Evolutionary conservation across 306 rosid genomes (phyloP).

Genomic region (Castanopsis chinensis): DNA sequence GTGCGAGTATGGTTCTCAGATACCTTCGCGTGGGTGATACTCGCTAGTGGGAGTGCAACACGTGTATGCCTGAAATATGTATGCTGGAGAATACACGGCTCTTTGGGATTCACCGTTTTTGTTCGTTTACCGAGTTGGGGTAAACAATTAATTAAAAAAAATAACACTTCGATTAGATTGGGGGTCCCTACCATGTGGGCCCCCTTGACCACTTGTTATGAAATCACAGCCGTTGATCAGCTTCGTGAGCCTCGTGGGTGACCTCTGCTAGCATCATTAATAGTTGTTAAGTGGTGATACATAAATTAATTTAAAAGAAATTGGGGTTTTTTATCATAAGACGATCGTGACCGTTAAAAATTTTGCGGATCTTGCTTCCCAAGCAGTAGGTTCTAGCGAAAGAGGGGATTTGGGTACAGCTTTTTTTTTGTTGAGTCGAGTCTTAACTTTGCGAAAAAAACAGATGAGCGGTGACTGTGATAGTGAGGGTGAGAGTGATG

Average conservation of each 20-base stretch:
- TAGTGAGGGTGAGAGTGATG: too few species aligned
- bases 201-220: constrained; percentile 28
- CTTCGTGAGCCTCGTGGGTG: neutral
- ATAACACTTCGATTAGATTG: too few species aligned
- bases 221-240: constrained; percentile 16
- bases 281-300: neutral
- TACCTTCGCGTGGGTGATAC: constrained; percentile 7
- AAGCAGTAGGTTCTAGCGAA: neutral
- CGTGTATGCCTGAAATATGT: constrained; percentile 37
- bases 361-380: neutral
- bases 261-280: neutral
- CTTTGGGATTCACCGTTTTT: constrained; percentile 21
- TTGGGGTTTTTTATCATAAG: neutral
- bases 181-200: constrained; percentile 15
- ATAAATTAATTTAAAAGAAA: neutral
- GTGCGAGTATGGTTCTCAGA: neutral
- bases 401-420: too few species aligned
- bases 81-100: neutral
- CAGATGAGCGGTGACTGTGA: neutral
- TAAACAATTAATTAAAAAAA: constrained; percentile 11
- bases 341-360: neutral
- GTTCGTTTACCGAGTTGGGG: neutral
- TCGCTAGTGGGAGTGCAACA: constrained; percentile 25
- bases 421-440: too few species aligned
- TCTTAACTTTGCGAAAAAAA: neutral